A percentile compares a stretch with the other conserved stretches of the same genome.
Conservation (phyloP, 2,329 filamentous ascomycete species). For the Penicillium sp. region DNA sequence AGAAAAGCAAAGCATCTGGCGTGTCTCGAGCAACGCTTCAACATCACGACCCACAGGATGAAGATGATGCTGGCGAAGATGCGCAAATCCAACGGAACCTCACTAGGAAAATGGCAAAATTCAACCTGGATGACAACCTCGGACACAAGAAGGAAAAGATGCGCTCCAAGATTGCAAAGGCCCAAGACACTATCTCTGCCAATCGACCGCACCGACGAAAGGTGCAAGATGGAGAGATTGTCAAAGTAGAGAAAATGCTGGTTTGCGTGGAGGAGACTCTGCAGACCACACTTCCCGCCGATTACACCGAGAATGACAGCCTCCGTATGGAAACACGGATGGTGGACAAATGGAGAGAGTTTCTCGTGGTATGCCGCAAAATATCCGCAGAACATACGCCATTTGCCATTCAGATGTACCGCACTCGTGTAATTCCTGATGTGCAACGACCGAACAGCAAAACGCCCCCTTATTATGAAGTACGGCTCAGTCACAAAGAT, state of each 20-base stretch:
- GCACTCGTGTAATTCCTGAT: conserved; percentile 62
- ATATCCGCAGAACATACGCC: conserved; percentile 54
- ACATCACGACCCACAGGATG: conserved; percentile 35
- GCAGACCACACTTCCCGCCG: conserved; percentile 53
- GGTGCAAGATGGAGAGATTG: conserved; percentile 57
- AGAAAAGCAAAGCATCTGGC: conserved; percentile 14
- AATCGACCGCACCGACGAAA: conserved; percentile 38
- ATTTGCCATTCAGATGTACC: conserved; percentile 60
- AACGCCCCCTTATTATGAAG: conserved; percentile 56
- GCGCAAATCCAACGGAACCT: conserved; percentile 18
- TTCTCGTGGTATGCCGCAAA: conserved; percentile 60
- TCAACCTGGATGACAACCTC: conserved; percentile 46
- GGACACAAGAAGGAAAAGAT: conserved; percentile 41
- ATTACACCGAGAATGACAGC: conserved; percentile 64
- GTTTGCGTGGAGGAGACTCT: conserved; percentile 58
- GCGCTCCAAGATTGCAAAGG: conserved; percentile 38
- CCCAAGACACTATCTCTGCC: conserved; percentile 35
- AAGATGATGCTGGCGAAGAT: conserved; percentile 16
- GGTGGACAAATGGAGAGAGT: conserved; percentile 66
- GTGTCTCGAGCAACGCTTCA: conserved; percentile 25
- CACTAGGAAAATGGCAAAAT: conserved; percentile 41
- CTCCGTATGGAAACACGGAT: conserved; percentile 57
- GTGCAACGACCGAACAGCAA: conserved; percentile 54
- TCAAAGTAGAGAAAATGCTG: conserved; percentile 69
- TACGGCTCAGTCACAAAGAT: conserved; percentile 54